Conservation (phyloP, 768 basidiomycete genomes). For the Boletus eberwhitei region DNA sequence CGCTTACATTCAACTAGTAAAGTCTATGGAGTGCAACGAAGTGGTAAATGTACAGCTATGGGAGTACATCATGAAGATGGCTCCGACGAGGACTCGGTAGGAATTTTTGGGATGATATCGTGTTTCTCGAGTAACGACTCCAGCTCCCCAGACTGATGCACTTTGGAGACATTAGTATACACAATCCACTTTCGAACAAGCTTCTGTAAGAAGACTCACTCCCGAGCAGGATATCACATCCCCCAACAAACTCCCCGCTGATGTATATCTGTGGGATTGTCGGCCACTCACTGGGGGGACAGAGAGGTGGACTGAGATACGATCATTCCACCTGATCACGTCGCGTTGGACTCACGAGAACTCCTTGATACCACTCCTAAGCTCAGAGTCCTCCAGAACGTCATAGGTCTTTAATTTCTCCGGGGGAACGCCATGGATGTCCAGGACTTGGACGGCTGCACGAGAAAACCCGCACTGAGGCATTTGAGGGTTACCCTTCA, state of each 20-base stretch:
- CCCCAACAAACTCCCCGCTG: slow-evolving; percentile 93
- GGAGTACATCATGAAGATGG: neutral
- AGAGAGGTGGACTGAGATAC: neutral
- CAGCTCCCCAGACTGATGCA: slow-evolving; percentile 96
- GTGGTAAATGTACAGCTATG: neutral
- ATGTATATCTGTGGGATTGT: slow-evolving; percentile 96
- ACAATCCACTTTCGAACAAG: neutral
- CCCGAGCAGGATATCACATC: slow-evolving; percentile 89
- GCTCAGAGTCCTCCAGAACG: slow-evolving; percentile 80
- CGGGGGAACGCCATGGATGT: slow-evolving; percentile 71
- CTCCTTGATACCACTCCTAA: slow-evolving; percentile 88
- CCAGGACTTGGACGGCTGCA: slow-evolving; percentile 88
- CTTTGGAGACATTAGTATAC: slow-evolving; percentile 37
- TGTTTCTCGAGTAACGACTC: slow-evolving; percentile 75
- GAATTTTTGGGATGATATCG: slow-evolving; percentile 58
- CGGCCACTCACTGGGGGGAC: slow-evolving; percentile 79
- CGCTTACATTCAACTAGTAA: neutral
- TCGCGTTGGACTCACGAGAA: slow-evolving; percentile 75
- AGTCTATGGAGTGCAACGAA: neutral
- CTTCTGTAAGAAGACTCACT: slow-evolving; percentile 52
- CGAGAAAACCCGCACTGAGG: slow-evolving; percentile 97
- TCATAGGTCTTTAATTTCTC: slow-evolving; percentile 90
- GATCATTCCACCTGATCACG: neutral
- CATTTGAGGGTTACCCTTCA: slow-evolving; percentile 88
- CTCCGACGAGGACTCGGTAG: slow-evolving; percentile 2